Evolutionary conservation across 257 asterid species (phyloP).

Genomic region (Jacaranda copaia): DNA sequence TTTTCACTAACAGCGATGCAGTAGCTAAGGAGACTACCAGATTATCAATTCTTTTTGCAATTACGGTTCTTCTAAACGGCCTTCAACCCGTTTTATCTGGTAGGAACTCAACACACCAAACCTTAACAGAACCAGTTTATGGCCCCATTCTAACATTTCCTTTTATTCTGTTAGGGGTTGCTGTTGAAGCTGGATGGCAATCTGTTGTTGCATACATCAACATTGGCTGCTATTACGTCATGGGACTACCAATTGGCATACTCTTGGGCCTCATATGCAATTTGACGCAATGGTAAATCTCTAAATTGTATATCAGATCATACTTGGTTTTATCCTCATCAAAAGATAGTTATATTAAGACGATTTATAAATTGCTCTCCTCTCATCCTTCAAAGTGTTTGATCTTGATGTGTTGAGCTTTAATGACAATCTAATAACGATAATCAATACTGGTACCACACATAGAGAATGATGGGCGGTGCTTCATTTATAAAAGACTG

Average conservation of each 20-base stretch:
- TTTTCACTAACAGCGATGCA: constrained; percentile 72
- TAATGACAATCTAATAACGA: too few species aligned
- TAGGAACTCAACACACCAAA: constrained; percentile 36
- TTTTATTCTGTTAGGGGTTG: constrained; percentile 62
- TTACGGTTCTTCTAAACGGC: constrained; percentile 68
- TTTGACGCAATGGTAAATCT: constrained; percentile 57
- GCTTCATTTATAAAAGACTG: too few species aligned
- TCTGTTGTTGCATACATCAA: constrained; percentile 74
- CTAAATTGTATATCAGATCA: not conserved
- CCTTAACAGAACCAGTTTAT: too few species aligned
- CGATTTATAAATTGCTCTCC: too few species aligned
- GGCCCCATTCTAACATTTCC: not conserved
- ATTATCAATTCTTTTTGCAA: constrained; percentile 62
- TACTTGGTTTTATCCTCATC: too few species aligned
- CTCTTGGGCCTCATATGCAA: constrained; percentile 66
- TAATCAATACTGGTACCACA: too few species aligned
- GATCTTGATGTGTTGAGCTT: too few species aligned
- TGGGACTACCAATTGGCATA: constrained; percentile 81
- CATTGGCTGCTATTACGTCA: constrained; percentile 72
- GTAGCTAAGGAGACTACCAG: constrained; percentile 76
- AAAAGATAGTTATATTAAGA: too few species aligned
- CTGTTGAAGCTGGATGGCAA: constrained; percentile 98
- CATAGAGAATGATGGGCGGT: too few species aligned
- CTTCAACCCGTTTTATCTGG: constrained; percentile 91
- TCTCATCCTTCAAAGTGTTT: too few species aligned